phyloP scores from a whole-genome alignment of 2,329 filamentous ascomycete genomes.

The Tolypocladium tundrense region DNA sequence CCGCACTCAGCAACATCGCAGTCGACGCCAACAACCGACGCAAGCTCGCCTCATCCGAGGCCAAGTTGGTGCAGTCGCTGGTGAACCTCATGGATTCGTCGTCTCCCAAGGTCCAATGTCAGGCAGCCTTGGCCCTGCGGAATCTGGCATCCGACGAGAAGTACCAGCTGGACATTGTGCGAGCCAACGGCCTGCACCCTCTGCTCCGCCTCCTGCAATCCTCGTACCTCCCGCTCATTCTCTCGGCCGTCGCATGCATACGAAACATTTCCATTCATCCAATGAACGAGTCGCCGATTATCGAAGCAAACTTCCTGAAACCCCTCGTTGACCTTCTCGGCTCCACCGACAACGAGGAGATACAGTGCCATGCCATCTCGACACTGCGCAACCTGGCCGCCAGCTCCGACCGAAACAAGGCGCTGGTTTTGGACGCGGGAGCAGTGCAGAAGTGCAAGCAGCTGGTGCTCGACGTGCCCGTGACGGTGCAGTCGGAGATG shows the following conservation, averaged over 20 bases:
- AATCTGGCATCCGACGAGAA: conserved; percentile 97
- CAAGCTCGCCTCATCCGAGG: conserved; percentile 82
- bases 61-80: conserved; percentile 82
- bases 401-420: conserved; percentile 95
- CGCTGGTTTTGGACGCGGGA: conserved; percentile 90
- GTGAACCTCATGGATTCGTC: conserved; percentile 97
- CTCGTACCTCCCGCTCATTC: conserved; percentile 87
- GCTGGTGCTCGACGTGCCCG: conserved; percentile 81
- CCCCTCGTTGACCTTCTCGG: conserved; percentile 89
- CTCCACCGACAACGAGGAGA: conserved; percentile 95
- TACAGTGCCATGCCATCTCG: conserved; percentile 97
- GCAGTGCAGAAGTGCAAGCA: conserved; percentile 99
- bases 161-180: conserved; percentile 95
- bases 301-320: conserved; percentile 91
- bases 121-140: conserved; percentile 84
- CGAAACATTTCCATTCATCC: conserved; percentile 98
- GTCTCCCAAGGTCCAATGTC: conserved; percentile 95
- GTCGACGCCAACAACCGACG: conserved; percentile 87
- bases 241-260: conserved; percentile 95
- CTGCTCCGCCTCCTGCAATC: conserved; percentile 86
- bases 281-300: conserved; percentile 94
- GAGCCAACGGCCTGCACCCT: conserved; percentile 73
- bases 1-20: conserved; percentile 94
- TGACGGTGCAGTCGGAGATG: conserved; percentile 98
- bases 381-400: conserved; percentile 91